Conservation (phyloP, 2,329 filamentous ascomycete genomes). For the Aspergillus piperis region DNA sequence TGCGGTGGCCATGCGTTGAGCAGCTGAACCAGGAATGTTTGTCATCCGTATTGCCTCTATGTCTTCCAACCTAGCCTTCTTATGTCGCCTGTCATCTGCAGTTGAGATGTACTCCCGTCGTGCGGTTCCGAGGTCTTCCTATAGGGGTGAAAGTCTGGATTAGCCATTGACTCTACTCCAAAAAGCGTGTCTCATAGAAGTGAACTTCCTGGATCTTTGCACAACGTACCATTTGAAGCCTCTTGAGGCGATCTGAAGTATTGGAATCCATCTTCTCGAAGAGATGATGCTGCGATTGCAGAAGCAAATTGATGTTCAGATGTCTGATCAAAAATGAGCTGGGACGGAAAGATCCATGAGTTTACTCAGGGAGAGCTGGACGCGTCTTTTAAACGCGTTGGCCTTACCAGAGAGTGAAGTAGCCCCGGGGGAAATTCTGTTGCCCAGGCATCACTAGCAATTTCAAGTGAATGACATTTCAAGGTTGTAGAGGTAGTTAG, state of each 20-base stretch:
- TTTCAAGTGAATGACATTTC: too few species aligned
- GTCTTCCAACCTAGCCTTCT: slow-evolving; percentile 20
- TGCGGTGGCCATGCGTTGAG: slow-evolving; percentile 26
- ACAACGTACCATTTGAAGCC: slow-evolving; percentile 33
- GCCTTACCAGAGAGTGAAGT: too few species aligned
- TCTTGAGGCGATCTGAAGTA: slow-evolving; percentile 24
- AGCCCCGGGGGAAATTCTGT: too few species aligned
- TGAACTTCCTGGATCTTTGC: neutral
- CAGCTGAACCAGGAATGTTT: slow-evolving; percentile 33
- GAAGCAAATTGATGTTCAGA: neutral
- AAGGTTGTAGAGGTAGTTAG: too few species aligned
- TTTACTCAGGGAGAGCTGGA: too few species aligned
- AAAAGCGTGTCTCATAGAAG: neutral
- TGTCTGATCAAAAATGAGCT: neutral
- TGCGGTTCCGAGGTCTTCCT: slow-evolving; percentile 42
- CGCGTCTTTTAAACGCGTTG: too few species aligned
- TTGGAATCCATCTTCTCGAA: slow-evolving; percentile 16
- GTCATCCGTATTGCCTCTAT: slow-evolving; percentile 33
- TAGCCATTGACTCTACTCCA: neutral
- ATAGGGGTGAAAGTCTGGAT: slow-evolving; percentile 1
- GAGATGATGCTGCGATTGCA: neutral
- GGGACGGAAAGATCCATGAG: neutral
- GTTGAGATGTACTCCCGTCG: slow-evolving; percentile 42
- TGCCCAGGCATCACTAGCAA: too few species aligned
- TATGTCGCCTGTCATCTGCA: slow-evolving; percentile 23